Evolutionary conservation across 2,329 filamentous ascomycete species (phyloP), one percentile per base, ranked within the genome.

Genomic region (Neodidymelliopsis sp.): DNA sequence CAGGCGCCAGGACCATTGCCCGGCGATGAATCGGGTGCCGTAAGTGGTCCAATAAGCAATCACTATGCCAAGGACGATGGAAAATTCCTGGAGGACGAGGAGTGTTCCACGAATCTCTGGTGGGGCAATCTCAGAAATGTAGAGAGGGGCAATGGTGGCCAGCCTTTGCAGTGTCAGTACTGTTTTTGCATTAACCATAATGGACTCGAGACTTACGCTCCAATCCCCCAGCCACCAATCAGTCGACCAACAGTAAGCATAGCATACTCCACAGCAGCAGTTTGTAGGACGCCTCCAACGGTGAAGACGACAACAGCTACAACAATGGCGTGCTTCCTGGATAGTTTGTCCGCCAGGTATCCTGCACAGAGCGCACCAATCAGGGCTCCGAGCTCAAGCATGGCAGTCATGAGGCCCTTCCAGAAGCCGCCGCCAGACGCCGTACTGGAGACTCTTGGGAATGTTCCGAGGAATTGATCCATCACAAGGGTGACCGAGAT

Each of bases 41-140:
- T 82, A 84, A 0, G 78, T 79, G 27, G 81, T 80, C 77, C 79
- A 84, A 58, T 77, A 84, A 1, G 80, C 76, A 18, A 81, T 69
- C 3, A 82, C 75, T 46, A 77, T 78, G 2, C 79, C 77, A 15
- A 72, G 63, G 10, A 78, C 76, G 39, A 80, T 80, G 38, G 66
- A 71, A 46, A 80, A 68, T 37, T 78, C 72, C 47, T 80, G 75
- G 4, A 80, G 63, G 2, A 79, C 84, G 35, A 82, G 72, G 2
- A 80, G 70, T 0, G 76, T 71, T 42, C 78, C 77, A 31, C 78
- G 75, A 41, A 78, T 78, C 56, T 80, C 76, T 1, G 77, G 76
- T 3, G 77, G 75, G n/a, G 75, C 66, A 40, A 81, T 80, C 53
- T 82, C 80, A 1, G 76, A 79, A 31, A 81, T 81, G 55, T 82